Evolutionary conservation across 2,329 filamentous ascomycete species (phyloP), one percentile per base, ranked within the genome.

Genomic region (Nemania bipapillata): DNA sequence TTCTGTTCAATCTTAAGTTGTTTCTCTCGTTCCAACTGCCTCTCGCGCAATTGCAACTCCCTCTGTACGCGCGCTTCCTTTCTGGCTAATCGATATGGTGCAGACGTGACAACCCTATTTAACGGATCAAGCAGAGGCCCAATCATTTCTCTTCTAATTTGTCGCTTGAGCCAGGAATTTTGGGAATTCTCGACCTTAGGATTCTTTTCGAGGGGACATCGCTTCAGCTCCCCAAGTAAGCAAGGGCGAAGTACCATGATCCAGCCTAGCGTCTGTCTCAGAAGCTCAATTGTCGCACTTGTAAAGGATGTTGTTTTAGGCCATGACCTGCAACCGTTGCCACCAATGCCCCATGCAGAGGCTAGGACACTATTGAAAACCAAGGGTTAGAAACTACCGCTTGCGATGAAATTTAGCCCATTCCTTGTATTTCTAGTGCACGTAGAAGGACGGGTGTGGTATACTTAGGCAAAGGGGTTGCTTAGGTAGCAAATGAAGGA

Each of bases 271-370:
- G 40, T 40, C 58, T 67, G 75, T 50, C 8, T 60, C 66, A 78
- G 70, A 45, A 78, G 63, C 58, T 74, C 68, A 22, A 74, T 52
- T 1, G 69, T 69, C 50, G 65, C 68, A 50, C 56, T 58, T 15
- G 76, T 78, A 26, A 79, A 77, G 24, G 47, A 65, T 17, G 73
- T 30, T 17, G 73, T 30, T n/a, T 49, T 32, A 4, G 7, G 7
- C 71, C 72, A 66, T 54, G n/a, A n/a, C n/a, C n/a, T n/a, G n/a
- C n/a, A n/a, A n/a, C 58, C 37, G n/a, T 63, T 20, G 7, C 75
- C 74, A 28, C 76, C 76, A 24, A 78, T 52, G 11, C 35, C 54
- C 77, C 77, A 78, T n/a, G 65, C 70, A 28, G 64, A 72, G 12
- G 63, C 73, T 15, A 78, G 55, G 47, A 76, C 64, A 32, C 62